Conservation (phyloP, 148 eudicot genomes). For the Pharnaceum exiguum region DNA sequence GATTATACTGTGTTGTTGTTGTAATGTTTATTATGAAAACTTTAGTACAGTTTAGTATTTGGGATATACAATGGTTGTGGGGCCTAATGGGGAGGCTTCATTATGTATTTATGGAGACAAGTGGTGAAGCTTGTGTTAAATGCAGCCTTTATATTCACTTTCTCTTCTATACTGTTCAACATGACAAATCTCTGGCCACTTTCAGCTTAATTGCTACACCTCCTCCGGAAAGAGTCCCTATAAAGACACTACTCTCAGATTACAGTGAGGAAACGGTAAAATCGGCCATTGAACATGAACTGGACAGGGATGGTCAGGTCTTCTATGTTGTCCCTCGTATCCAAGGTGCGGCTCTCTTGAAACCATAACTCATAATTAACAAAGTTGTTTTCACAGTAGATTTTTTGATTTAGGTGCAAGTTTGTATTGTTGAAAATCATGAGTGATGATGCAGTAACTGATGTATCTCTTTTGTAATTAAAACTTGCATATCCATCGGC, state of each 20-base stretch:
- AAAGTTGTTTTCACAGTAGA: background rate
- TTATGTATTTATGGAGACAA: background rate
- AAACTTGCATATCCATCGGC: too few relatives aligned
- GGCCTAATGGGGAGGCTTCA: too few relatives aligned
- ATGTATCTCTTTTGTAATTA: too few relatives aligned
- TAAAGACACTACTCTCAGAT: conserved; percentile 84
- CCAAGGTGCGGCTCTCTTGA: too few relatives aligned
- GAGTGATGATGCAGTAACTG: too few relatives aligned
- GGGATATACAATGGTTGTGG: too few relatives aligned
- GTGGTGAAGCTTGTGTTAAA: background rate
- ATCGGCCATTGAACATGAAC: conserved; percentile 84
- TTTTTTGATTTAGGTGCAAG: too few relatives aligned
- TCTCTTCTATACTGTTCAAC: background rate
- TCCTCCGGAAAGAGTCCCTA: conserved; percentile 99
- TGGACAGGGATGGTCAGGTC: conserved; percentile 95
- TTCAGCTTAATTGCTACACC: conserved; percentile 90
- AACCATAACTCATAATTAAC: too few relatives aligned
- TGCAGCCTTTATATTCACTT: background rate
- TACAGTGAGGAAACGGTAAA: conserved; percentile 63
- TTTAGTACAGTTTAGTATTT: too few relatives aligned
- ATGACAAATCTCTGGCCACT: conserved; percentile 4
- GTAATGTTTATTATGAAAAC: too few relatives aligned
- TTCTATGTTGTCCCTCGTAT: conserved; percentile 98
- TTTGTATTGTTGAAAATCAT: too few relatives aligned
- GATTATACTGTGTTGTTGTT: too few relatives aligned